phyloP scores from a whole-genome alignment of 129 eudicot genomes.

The Saussurea involucrata region DNA sequence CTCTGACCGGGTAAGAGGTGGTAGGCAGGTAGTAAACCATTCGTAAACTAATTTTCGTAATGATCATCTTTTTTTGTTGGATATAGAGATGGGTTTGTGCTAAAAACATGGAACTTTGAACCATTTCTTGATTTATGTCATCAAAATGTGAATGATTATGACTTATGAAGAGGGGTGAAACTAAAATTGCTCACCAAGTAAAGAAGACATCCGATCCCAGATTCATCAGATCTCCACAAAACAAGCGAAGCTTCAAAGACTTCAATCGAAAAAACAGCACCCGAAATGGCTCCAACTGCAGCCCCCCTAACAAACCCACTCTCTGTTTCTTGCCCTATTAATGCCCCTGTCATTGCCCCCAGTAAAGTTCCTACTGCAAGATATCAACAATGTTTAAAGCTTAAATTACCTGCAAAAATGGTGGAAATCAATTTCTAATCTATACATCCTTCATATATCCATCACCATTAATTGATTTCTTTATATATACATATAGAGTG shows the following conservation, averaged over 20 bases:
- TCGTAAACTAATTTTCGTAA: background rate
- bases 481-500: too few species aligned
- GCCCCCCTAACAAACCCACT: conserved; percentile 95
- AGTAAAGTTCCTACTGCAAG: conserved; percentile 84
- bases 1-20: background rate
- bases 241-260: conserved; percentile 82
- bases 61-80: background rate
- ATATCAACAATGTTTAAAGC: conserved; percentile 6
- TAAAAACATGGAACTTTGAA: background rate
- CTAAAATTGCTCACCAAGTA: conserved; percentile 56
- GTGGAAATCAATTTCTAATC: background rate
- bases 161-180: conserved; percentile 12
- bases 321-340: conserved; percentile 95
- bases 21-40: too few species aligned
- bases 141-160: background rate
- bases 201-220: conserved; percentile 78
- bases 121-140: background rate
- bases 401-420: background rate
- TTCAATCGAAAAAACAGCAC: conserved; percentile 95
- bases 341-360: conserved; percentile 93
- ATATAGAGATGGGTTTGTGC: conserved; percentile 14
- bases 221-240: conserved; percentile 90
- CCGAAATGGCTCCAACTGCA: conserved; percentile 97
- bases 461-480: conserved; percentile 17
- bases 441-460: background rate